Evolutionary conservation across 2,329 filamentous ascomycete species (phyloP), one percentile per base, ranked within the genome.

Genomic region (Aschersonia sp.): DNA sequence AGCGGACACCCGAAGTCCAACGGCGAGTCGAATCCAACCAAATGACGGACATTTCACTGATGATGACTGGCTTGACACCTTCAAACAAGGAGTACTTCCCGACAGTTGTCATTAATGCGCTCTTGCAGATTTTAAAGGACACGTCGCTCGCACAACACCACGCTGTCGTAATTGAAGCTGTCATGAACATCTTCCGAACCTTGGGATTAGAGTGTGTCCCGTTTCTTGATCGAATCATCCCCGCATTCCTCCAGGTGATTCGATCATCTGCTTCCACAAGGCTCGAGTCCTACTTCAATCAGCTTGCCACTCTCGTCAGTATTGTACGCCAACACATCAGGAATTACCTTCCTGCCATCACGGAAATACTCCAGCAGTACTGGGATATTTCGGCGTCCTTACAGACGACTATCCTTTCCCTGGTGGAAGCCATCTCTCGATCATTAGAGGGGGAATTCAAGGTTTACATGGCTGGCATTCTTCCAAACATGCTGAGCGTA

Each of bases 51-150:
- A 94, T 98, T 43, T 92, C 89, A 4, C 74, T 98, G 32, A 97
- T 98, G 73, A 98, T 98, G 90, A 88, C 87, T 41, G 92, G 94
- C 11, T 73, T 95, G 41, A 97, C 89, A 0, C 94, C 92, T 0
- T 97, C 90, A 0, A 95, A 87, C 59, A 95, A 98, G 59, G 92
- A 98, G 58, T 98, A 98, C 64, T 98, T 95, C 59, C 92, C 92
- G 1, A 98, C 92, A 0, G 88, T 98, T 14, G 92, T 95, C 44
- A 95, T 98, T 61, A 95, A 95, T 58, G 94, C 92, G 2, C 74
- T 98, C 9, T 80, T 98, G 58, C 83, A 88, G 48, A 89, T 98
- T 54, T 68, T 98, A 37, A 94, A 90, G 58, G 92, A 98, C 56
- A 81, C 82, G 30, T 97, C 92, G 0, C 72, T 98, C 5, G 79